These are phyloP conservation scores for Pichia sp. DNA, from an alignment of 1,139 yeast genomes.

Conservation along the genomic window DNA sequence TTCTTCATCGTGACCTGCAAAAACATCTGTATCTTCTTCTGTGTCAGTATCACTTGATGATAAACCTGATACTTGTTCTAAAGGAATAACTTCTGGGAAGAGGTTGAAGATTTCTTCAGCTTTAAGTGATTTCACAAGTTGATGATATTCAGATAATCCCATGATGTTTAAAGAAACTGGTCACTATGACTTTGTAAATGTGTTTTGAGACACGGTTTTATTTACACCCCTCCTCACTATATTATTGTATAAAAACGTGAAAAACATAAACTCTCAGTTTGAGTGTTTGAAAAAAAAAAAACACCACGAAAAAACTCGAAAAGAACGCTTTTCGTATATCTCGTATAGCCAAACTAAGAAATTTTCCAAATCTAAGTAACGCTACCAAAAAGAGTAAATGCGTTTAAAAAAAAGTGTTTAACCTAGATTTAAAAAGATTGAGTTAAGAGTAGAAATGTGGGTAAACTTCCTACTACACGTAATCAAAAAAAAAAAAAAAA, in stretches of 20 bases:
- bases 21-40: constrained; percentile 34
- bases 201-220: too few relatives aligned
- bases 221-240: too few relatives aligned
- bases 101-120: constrained; percentile 44
- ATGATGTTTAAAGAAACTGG: neutral
- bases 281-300: too few relatives aligned
- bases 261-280: neutral
- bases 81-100: constrained; percentile 62
- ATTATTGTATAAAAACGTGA: too few relatives aligned
- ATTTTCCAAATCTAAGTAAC: too few relatives aligned
- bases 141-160: constrained; percentile 34
- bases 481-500: neutral
- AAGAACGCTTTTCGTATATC: neutral
- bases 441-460: too few relatives aligned
- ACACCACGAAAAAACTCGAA: too few relatives aligned
- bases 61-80: constrained; percentile 44
- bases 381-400: too few relatives aligned
- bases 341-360: neutral
- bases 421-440: too few relatives aligned
- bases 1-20: constrained; percentile 86
- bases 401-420: too few relatives aligned
- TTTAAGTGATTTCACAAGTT: constrained; percentile 44
- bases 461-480: too few relatives aligned
- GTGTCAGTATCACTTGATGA: constrained; percentile 27
- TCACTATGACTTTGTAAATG: neutral